Conservation (phyloP, 176 grass and related monocot species). For the Hordeum marinum region DNA sequence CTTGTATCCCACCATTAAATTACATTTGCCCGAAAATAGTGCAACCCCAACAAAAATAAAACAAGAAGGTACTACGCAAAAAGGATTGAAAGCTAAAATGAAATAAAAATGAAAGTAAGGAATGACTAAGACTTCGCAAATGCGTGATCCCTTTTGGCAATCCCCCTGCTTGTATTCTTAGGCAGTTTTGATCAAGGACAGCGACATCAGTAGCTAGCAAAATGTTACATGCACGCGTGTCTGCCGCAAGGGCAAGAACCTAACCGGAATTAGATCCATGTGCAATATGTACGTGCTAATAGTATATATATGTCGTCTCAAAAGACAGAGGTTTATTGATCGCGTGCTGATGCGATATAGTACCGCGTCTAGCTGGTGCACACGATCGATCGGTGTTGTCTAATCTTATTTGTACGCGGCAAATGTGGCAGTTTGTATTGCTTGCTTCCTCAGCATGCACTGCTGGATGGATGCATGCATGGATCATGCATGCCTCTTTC, state of each 20-base stretch:
- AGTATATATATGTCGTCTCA: background rate
- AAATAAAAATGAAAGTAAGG: too few species aligned
- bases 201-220: background rate
- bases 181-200: background rate
- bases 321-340: background rate
- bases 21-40: background rate
- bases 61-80: too few species aligned
- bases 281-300: background rate
- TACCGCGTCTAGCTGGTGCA: background rate
- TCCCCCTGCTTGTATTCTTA: background rate
- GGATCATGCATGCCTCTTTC: background rate
- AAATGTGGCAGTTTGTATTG: background rate
- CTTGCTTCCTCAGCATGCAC: slow-evolving; percentile 11
- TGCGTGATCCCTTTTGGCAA: background rate
- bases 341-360: background rate
- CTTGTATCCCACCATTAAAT: background rate
- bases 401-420: background rate
- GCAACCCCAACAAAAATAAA: background rate
- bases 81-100: too few species aligned
- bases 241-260: background rate
- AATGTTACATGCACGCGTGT: too few species aligned
- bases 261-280: background rate
- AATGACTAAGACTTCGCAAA: background rate
- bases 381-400: background rate
- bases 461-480: too few species aligned